Conservation (phyloP, 352 stramenopile genomes). For the Phytophthora macrochlamydospora region DNA sequence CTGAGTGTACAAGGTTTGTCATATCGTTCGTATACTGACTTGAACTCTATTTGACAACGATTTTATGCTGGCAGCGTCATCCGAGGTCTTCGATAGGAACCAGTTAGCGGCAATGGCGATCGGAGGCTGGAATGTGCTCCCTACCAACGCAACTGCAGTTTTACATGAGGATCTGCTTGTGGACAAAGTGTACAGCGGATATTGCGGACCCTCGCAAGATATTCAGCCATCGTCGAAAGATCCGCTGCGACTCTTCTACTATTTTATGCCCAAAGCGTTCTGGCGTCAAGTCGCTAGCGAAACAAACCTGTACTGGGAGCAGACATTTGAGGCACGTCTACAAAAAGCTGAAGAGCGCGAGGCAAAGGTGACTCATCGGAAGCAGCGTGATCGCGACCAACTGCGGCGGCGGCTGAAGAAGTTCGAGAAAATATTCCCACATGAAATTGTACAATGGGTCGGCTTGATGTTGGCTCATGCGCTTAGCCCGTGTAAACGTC, state of each 20-base stretch:
- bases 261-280: conserved; percentile 15
- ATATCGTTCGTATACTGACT: conserved; percentile 5
- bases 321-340: conserved; percentile 1
- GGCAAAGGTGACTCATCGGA: background rate
- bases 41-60: background rate
- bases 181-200: conserved; percentile 6
- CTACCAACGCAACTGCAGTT: background rate
- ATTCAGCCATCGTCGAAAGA: background rate
- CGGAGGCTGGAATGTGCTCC: conserved; percentile 1
- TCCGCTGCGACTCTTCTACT: conserved; percentile 5
- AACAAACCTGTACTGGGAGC: conserved; percentile 6
- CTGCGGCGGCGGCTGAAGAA: background rate
- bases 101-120: conserved; percentile 10
- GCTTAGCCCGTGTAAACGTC: conserved; percentile 2
- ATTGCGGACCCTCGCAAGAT: background rate
- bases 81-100: background rate
- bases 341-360: background rate
- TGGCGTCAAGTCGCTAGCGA: conserved; percentile 15
- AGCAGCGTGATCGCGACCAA: conserved; percentile 2
- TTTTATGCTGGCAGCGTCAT: conserved; percentile 16
- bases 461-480: conserved; percentile 5
- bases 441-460: conserved; percentile 11
- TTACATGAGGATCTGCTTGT: background rate
- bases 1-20: conserved; percentile 9
- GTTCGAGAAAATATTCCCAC: conserved; percentile 1